phyloP scores from a whole-genome alignment of 306 rosid genomes.

The Abrus pulchellus region DNA sequence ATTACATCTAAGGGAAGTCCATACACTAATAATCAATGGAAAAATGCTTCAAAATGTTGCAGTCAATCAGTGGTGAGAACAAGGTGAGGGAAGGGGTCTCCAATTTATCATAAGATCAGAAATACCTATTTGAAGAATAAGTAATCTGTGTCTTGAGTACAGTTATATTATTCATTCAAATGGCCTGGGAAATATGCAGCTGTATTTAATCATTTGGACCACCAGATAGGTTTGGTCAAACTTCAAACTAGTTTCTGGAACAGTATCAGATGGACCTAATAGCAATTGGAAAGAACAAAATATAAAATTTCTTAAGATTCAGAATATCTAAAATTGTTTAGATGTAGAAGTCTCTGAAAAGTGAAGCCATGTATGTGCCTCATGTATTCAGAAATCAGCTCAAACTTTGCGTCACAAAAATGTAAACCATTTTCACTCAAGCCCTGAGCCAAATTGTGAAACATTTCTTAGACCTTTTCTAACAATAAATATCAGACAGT shows the following conservation, averaged over 20 bases:
- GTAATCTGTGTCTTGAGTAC: constrained; percentile 7
- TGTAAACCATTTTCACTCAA: constrained; percentile 9
- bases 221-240: not conserved
- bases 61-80: not conserved
- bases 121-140: constrained; percentile 4
- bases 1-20: not conserved
- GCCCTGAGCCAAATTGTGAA: constrained; percentile 5
- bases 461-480: not conserved
- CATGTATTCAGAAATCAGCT: constrained; percentile 12
- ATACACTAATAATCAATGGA: constrained; percentile 1
- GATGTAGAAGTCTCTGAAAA: not conserved
- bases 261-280: not conserved
- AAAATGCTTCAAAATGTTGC: constrained; percentile 17
- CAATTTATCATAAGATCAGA: constrained; percentile 10
- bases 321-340: not conserved
- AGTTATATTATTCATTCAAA: constrained; percentile 2
- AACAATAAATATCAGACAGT: not conserved
- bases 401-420: constrained; percentile 14
- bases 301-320: constrained; percentile 19
- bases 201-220: not conserved
- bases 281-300: not conserved
- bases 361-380: constrained; percentile 18
- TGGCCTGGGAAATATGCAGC: not conserved
- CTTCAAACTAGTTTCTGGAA: not conserved
- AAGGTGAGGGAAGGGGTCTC: not conserved